These are phyloP conservation scores for Candida sanyaensis DNA, from an alignment of 1,139 yeast species.

Conservation along the genomic window DNA sequence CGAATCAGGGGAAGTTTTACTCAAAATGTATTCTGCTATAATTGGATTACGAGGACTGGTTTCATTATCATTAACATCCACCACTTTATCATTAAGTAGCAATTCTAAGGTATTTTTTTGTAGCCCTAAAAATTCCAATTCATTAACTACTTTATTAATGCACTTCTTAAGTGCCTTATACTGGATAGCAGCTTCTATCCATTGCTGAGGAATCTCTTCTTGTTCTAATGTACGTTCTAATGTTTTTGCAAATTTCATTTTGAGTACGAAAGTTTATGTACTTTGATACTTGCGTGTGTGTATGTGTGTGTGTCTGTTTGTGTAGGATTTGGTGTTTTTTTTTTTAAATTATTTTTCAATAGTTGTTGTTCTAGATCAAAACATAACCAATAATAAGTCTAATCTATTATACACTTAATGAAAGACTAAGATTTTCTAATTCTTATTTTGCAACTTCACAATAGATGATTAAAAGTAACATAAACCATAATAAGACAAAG, in stretches of 20 bases:
- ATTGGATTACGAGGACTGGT: constrained; percentile 41
- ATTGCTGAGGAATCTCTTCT: constrained; percentile 65
- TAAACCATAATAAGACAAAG: not conserved
- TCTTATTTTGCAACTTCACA: not conserved
- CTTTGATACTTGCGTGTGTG: not conserved
- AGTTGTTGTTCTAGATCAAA: not conserved
- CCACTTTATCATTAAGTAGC: constrained; percentile 31
- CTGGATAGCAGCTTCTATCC: constrained; percentile 71
- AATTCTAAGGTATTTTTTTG: constrained; percentile 50
- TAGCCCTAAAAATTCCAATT: constrained; percentile 55
- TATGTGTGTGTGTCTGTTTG: not conserved
- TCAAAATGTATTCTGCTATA: constrained; percentile 44
- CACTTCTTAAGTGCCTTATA: constrained; percentile 70
- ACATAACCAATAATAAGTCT: not conserved
- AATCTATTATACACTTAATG: not conserved
- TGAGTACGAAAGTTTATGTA: not conserved
- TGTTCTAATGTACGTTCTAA: constrained; percentile 63
- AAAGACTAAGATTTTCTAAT: too few relatives aligned
- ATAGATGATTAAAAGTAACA: not conserved
- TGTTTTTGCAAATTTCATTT: constrained; percentile 74
- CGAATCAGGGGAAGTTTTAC: constrained; percentile 24
- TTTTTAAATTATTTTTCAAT: too few relatives aligned
- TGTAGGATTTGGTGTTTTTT: not conserved
- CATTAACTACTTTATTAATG: constrained; percentile 62
- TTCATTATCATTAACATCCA: constrained; percentile 35